phyloP scores from a whole-genome alignment of 2,329 filamentous ascomycete species.

The Aspergillus uvarum region DNA sequence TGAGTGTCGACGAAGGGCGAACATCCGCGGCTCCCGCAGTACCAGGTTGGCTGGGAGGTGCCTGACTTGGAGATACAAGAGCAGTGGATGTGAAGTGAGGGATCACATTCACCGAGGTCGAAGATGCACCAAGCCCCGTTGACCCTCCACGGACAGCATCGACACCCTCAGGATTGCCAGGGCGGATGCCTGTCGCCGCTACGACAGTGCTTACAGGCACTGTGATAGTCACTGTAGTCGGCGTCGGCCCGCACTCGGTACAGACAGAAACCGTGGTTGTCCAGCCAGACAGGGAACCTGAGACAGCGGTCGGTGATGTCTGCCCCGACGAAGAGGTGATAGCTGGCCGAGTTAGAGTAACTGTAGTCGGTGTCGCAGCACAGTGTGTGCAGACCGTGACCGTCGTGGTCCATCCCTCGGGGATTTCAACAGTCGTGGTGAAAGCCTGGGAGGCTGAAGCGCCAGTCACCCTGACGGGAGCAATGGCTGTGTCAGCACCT shows the following conservation, averaged over 20 bases:
- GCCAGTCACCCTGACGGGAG: background rate
- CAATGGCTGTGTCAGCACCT: conserved; percentile 20
- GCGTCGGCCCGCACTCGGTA: conserved; percentile 9
- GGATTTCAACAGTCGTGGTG: conserved; percentile 23
- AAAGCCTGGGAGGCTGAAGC: conserved; percentile 16
- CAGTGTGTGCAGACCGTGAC: conserved; percentile 43
- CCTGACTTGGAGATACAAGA: conserved; percentile 1
- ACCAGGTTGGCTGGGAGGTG: conserved; percentile 9
- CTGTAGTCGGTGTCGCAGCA: conserved; percentile 39
- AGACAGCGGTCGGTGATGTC: conserved; percentile 6
- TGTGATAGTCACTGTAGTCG: conserved; percentile 13
- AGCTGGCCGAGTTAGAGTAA: conserved; percentile 36
- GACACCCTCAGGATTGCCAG: conserved; percentile 1
- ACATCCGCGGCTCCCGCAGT: conserved; percentile 6
- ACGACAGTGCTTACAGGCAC: conserved; percentile 2
- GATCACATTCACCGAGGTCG: background rate
- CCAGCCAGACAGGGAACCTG: conserved; percentile 29
- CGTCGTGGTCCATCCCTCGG: conserved; percentile 42
- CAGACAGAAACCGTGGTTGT: conserved; percentile 38
- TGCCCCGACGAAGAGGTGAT: conserved; percentile 8
- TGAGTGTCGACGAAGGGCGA: conserved; percentile 18
- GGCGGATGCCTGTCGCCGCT: conserved; percentile 1
- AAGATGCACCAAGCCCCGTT: background rate
- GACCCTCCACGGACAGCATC: conserved; percentile 3
- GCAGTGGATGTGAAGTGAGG: conserved; percentile 6